Conservation (phyloP, 2,329 filamentous ascomycete genomes). For the Pseudogymnoascus sp. region DNA sequence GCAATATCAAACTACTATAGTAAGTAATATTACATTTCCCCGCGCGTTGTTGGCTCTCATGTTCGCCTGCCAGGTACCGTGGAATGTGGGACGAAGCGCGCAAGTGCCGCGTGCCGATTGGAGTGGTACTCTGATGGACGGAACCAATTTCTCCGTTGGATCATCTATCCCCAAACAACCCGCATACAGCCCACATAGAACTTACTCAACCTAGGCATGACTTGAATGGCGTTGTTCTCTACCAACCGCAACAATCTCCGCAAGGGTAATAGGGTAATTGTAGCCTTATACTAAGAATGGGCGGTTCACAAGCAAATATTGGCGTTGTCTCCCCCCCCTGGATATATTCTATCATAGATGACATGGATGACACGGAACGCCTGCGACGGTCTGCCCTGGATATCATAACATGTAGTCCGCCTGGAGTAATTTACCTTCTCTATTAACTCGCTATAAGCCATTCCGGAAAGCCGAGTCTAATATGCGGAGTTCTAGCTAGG, state of each 20-base stretch:
- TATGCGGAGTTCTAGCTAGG: background rate
- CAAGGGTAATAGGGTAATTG: background rate
- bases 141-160: background rate
- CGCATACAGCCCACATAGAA: background rate
- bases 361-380: background rate
- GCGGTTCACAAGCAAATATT: background rate
- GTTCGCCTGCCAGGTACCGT: background rate
- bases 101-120: background rate
- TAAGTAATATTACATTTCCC: background rate
- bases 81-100: background rate
- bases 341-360: background rate
- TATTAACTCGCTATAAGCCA: background rate
- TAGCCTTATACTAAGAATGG: background rate
- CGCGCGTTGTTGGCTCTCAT: background rate
- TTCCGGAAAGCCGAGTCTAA: slow-evolving; percentile 3
- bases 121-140: background rate
- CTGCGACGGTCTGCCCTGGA: background rate
- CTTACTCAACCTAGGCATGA: background rate
- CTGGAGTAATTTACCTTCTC: background rate
- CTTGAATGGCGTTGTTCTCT: background rate
- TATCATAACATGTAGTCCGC: background rate
- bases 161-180: background rate
- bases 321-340: background rate
- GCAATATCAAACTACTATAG: background rate
- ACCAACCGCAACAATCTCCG: slow-evolving; percentile 1